These are phyloP conservation scores for Zygnema circumcarinatum DNA, from an alignment of 139 green algal genomes.

Conservation along the genomic window DNA sequence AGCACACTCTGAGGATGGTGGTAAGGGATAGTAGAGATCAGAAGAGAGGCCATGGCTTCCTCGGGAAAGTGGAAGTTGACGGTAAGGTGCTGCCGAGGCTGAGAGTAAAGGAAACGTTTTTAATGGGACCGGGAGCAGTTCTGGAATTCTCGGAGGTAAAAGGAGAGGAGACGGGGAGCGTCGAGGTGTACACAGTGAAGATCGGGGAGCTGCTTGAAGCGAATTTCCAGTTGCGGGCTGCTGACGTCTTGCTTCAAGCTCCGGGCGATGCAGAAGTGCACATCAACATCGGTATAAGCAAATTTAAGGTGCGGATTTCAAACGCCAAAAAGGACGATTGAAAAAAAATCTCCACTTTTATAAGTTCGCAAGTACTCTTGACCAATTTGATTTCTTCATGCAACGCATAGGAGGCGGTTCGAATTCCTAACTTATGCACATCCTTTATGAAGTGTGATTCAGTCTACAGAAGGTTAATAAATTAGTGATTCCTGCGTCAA, in stretches of 20 bases:
- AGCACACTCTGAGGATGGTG: conserved; percentile 6
- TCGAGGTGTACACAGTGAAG: conserved; percentile 15
- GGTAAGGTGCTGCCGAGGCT: conserved; percentile 24
- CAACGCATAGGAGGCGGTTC: no score
- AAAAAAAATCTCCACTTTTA: no score
- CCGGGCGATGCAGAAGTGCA: conserved; percentile 5
- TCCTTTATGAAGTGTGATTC: no score
- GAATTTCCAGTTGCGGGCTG: conserved; percentile 1
- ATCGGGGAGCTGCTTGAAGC: conserved; percentile 16
- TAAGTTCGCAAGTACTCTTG: no score
- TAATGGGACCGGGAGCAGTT: not conserved
- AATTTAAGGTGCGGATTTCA: conserved; percentile 1
- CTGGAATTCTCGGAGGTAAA: not conserved
- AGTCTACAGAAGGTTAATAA: no score
- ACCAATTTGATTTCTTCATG: no score
- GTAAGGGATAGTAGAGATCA: conserved; percentile 18
- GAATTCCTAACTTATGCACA: no score
- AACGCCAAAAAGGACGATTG: no score
- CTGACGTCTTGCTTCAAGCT: conserved; percentile 8
- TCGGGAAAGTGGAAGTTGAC: conserved; percentile 45
- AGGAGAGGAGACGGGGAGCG: not conserved
- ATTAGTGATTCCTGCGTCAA: no score
- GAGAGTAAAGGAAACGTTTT: conserved; percentile 2
- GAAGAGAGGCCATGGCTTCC: conserved; percentile 39
- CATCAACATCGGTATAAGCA: conserved; percentile 1